Evolutionary conservation across 2,329 filamentous ascomycete species (phyloP).

Genomic region (Zasmidium angulare): DNA sequence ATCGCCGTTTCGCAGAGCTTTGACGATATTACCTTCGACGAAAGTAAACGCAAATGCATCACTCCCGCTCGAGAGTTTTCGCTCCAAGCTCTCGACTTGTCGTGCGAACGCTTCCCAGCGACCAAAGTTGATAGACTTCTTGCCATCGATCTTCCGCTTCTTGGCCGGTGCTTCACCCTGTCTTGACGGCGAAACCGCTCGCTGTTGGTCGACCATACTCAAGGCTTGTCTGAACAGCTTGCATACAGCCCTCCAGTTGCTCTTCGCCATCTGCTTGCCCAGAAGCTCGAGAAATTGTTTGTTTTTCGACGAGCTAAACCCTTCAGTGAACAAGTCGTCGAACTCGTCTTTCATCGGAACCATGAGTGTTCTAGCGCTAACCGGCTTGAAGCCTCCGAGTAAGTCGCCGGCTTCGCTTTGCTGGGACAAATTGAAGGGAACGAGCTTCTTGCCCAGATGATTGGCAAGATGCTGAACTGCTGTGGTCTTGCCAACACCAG

Average conservation of each 20-base stretch:
- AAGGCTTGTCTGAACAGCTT: conserved; percentile 87
- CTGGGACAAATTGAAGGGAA: conserved; percentile 93
- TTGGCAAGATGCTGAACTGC: conserved; percentile 90
- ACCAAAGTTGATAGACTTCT: conserved; percentile 47
- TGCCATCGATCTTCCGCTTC: conserved; percentile 62
- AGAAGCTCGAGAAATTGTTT: conserved; percentile 81
- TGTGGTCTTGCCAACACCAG: conserved; percentile 96
- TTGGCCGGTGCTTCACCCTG: conserved; percentile 65
- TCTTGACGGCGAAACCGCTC: conserved; percentile 49
- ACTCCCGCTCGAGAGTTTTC: conserved; percentile 71
- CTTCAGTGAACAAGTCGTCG: conserved; percentile 80
- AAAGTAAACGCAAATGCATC: conserved; percentile 90
- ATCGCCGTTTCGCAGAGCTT: conserved; percentile 91
- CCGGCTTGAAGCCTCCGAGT: conserved; percentile 92
- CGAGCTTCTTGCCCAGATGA: conserved; percentile 78
- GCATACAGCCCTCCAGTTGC: conserved; percentile 83
- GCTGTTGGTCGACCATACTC: conserved; percentile 71
- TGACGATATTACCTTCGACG: conserved; percentile 92
- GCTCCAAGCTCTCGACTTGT: conserved; percentile 74
- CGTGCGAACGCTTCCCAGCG: conserved; percentile 80
- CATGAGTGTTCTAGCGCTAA: conserved; percentile 83
- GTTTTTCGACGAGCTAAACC: conserved; percentile 86
- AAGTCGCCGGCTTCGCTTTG: conserved; percentile 97
- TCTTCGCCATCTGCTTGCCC: conserved; percentile 73
- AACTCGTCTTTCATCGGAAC: conserved; percentile 93